These are phyloP conservation scores for Colletotrichum chrysophilum DNA, from an alignment of 2,329 filamentous ascomycete species.

Conservation along the genomic window DNA sequence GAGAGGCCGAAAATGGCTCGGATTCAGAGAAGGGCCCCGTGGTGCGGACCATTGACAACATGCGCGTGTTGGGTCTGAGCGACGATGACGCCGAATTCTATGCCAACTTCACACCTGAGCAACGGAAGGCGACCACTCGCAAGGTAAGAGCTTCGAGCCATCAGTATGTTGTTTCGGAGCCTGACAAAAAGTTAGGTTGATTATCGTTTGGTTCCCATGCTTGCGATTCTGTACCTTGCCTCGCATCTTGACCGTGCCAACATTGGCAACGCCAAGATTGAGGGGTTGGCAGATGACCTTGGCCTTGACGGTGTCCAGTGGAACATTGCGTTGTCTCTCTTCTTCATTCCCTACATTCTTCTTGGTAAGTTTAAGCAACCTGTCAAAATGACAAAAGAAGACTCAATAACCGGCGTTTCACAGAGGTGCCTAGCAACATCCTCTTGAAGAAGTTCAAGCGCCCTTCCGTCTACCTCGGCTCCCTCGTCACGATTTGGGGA, in stretches of 20 bases:
- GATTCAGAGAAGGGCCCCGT: constrained; percentile 24
- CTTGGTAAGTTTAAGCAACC: constrained; percentile 34
- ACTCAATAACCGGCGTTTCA: rapidly evolving
- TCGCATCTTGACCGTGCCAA: constrained; percentile 64
- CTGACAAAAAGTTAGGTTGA: neutral
- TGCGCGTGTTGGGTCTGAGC: constrained; percentile 33
- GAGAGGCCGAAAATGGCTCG: neutral
- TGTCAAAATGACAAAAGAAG: neutral
- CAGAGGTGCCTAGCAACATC: constrained; percentile 66
- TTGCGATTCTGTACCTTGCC: constrained; percentile 63
- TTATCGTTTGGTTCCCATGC: constrained; percentile 41
- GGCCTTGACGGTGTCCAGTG: constrained; percentile 62
- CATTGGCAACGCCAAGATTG: constrained; percentile 56
- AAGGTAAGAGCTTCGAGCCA: constrained; percentile 24
- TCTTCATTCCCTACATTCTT: constrained; percentile 70
- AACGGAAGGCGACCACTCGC: constrained; percentile 27
- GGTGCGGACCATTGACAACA: constrained; percentile 29
- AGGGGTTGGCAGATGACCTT: constrained; percentile 34
- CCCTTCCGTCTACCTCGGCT: constrained; percentile 68
- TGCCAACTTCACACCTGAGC: constrained; percentile 24
- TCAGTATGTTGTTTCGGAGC: neutral
- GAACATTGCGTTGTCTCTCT: constrained; percentile 56
- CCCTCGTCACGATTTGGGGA: constrained; percentile 62
- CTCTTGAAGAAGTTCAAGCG: constrained; percentile 64
- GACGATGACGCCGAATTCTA: constrained; percentile 33